Conservation (phyloP, 2,329 filamentous ascomycete species). For the Stachybotrys chartarum region DNA sequence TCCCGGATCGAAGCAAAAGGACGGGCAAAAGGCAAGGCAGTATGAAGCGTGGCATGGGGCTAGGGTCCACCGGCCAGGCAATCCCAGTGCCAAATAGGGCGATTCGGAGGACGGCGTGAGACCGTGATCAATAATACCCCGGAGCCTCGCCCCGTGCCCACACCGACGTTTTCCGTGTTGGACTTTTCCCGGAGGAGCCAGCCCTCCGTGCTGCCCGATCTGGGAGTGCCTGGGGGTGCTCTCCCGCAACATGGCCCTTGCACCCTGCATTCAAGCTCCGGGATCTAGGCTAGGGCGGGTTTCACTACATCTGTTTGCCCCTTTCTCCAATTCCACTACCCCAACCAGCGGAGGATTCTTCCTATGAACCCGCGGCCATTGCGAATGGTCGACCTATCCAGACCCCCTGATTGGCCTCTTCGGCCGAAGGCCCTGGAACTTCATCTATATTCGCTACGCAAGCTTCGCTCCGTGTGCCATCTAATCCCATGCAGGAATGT, state of each 20-base stretch:
- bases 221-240: not conserved
- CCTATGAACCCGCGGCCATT: not conserved
- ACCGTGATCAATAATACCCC: not conserved
- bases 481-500: not conserved
- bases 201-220: not conserved
- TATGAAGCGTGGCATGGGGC: too few relatives aligned
- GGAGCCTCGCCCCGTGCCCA: not conserved
- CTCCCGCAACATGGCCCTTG: not conserved
- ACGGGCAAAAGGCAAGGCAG: too few relatives aligned
- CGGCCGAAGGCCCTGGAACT: not conserved
- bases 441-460: not conserved
- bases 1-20: not conserved
- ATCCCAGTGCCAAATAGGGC: not conserved
- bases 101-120: constrained; percentile 1
- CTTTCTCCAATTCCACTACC: not conserved
- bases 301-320: not conserved
- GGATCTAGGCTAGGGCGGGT: not conserved
- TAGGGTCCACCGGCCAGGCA: not conserved
- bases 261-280: not conserved
- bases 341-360: not conserved
- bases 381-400: not conserved
- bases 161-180: not conserved
- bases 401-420: not conserved
- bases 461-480: not conserved
- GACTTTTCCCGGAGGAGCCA: not conserved